Base-by-base conservation (phyloP, 176 grass and related monocot species). In the Elymus sibiricus region DNA sequence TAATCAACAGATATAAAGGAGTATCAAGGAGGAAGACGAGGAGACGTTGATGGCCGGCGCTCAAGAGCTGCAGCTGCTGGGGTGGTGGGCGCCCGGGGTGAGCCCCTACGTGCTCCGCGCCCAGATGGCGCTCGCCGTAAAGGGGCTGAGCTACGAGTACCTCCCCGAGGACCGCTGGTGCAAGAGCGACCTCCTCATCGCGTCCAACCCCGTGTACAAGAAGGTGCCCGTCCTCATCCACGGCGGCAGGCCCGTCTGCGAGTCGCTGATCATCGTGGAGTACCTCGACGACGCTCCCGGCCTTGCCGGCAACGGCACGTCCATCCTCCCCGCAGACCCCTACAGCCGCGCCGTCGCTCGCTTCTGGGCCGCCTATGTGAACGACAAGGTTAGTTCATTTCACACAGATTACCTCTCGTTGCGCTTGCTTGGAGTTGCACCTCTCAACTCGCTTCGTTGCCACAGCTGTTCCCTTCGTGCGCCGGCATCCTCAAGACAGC, bases 91-190 rank as follows among this genome's bases (percentile, higher is more conserved):
- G 39, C 2, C 61, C 25, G 61, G 61, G 26, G 0, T 21, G 6
- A 90, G 88, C 72, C 60, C 84, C 17, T 90, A 39, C 39, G 70
- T 49, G 40, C 70, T 60, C n/a, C 65, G 88, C 47, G 84, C 74
- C 3, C 79, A 79, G 75, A 24, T 87, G 24, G 88, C 88, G 44
- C 85, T 93, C 31, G 90, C 78, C 49, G 19, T 93, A 63, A 93
- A 90, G 79, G 85, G 88, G 19, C 28, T 93, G 5, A 9, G 44
- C 58, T 90, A 90, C 63, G 25, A 68, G 1, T 69, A 84, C 81
- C 60, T 88, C 10, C 71, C 88, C 35, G 82, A 90, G 28, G 32
- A 69, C 69, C 66, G 70, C 73, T 15, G 42, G 75, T 26, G 32
- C 74, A 93, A 84, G 64, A 93, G 82, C 78, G 51, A 85, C 4